A percentile compares a stretch with the other conserved stretches of the same genome.
Evolutionary conservation across 805 yeast species (phyloP).

Genomic region (Candida stauntonica): DNA sequence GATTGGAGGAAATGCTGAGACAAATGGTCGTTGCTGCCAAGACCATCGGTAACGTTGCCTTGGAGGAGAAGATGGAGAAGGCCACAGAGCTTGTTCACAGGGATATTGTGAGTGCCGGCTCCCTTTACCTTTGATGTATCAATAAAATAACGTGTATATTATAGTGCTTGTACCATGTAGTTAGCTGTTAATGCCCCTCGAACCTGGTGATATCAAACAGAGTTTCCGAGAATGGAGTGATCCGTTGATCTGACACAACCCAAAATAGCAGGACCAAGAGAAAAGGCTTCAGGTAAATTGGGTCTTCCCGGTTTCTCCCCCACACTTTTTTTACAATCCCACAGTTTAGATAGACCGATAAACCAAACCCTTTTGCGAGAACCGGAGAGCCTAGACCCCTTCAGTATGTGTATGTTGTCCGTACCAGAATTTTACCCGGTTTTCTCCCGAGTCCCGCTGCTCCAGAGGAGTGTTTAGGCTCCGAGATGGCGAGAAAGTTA

Average conservation of each 20-base stretch:
- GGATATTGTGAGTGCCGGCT: conserved; percentile 95
- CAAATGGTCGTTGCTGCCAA: conserved; percentile 90
- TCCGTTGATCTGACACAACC: neutral
- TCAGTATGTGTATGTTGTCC: neutral
- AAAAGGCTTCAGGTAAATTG: too few species aligned
- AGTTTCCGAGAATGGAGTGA: too few species aligned
- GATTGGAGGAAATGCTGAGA: conserved; percentile 88
- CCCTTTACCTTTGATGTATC: conserved; percentile 56
- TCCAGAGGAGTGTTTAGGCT: conserved; percentile 1
- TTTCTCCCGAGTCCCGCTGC: conserved; percentile 5
- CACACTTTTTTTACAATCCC: neutral
- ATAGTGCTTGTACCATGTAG: too few species aligned
- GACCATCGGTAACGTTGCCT: conserved; percentile 85
- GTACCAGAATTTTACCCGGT: conserved; percentile 3
- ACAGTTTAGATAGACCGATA: neutral
- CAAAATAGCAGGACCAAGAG: too few species aligned
- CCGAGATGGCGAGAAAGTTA: too few species aligned
- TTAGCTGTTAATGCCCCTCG: too few species aligned
- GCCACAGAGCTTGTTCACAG: conserved; percentile 85
- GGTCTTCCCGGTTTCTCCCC: neutral
- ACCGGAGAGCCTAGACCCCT: too few species aligned
- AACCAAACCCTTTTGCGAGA: conserved; percentile 1
- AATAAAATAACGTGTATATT: neutral
- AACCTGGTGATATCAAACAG: too few species aligned
- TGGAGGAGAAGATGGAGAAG: conserved; percentile 85